Evolutionary conservation across 495 filamentous ascomycete genomes (phyloP).

Genomic region (Xylaria nigripes): DNA sequence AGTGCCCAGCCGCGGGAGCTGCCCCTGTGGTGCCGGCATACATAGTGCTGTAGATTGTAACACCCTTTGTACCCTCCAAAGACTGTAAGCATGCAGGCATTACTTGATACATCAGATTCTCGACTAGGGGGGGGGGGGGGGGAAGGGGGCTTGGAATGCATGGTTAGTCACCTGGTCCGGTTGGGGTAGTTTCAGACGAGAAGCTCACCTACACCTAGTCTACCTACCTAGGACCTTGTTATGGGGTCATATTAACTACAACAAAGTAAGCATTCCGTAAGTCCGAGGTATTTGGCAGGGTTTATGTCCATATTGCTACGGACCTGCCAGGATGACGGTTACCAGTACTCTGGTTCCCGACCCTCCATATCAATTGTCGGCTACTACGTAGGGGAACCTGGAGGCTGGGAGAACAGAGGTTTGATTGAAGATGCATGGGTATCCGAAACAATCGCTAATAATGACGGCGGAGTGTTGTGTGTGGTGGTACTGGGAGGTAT

Average conservation of each 20-base stretch:
- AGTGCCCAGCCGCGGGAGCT: conserved; percentile 4
- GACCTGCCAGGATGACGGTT: conserved; percentile 5
- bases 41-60: conserved; percentile 3
- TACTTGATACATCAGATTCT: conserved; percentile 3
- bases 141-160: conserved; percentile 5
- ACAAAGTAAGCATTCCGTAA: background rate
- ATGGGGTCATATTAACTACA: background rate
- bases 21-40: conserved; percentile 4
- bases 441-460: background rate
- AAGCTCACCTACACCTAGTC: background rate
- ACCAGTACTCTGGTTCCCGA: conserved; percentile 15
- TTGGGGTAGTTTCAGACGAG: conserved; percentile 9
- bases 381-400: background rate
- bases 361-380: conserved; percentile 10
- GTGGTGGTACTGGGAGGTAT: too few species aligned
- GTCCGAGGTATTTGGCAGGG: background rate
- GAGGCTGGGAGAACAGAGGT: conserved; percentile 4
- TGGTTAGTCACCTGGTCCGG: conserved; percentile 8
- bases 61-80: background rate
- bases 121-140: too few species aligned
- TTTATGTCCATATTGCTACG: background rate
- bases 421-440: background rate
- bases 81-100: background rate
- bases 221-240: background rate
- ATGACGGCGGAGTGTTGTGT: too few species aligned